These are phyloP conservation scores for Cercospora sojina DNA, from an alignment of 2,329 filamentous ascomycete species.

Conservation along the genomic window DNA sequence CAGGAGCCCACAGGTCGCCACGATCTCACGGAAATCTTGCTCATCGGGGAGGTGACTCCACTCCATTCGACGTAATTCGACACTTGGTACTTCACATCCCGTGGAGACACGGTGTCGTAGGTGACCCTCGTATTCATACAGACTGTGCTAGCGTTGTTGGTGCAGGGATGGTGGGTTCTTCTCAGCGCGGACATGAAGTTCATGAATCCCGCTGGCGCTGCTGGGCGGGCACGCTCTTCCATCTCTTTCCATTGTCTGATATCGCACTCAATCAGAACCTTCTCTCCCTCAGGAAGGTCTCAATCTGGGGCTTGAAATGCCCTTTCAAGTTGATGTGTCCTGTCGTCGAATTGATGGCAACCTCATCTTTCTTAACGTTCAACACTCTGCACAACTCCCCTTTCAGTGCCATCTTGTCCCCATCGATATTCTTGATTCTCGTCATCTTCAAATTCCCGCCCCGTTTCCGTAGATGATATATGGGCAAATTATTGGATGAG, in stretches of 20 bases:
- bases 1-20: background rate
- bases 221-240: background rate
- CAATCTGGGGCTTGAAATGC: conserved; percentile 36
- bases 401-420: conserved; percentile 64
- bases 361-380: conserved; percentile 45
- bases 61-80: background rate
- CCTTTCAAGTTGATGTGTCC: conserved; percentile 70
- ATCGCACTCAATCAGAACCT: conserved; percentile 32
- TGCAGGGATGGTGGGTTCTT: background rate
- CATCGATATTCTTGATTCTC: conserved; percentile 74
- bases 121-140: background rate
- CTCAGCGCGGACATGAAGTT: background rate
- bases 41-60: background rate
- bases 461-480: conserved; percentile 72
- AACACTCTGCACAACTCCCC: conserved; percentile 63
- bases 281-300: conserved; percentile 39
- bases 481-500: conserved; percentile 65
- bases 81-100: background rate
- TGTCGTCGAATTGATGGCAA: conserved; percentile 62
- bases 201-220: background rate
- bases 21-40: background rate
- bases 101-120: background rate
- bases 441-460: conserved; percentile 77
- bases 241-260: background rate
- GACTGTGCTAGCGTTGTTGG: background rate